Base-by-base conservation (phyloP, 352 stramenopile species). In the Phytophthora niederhauseri region DNA sequence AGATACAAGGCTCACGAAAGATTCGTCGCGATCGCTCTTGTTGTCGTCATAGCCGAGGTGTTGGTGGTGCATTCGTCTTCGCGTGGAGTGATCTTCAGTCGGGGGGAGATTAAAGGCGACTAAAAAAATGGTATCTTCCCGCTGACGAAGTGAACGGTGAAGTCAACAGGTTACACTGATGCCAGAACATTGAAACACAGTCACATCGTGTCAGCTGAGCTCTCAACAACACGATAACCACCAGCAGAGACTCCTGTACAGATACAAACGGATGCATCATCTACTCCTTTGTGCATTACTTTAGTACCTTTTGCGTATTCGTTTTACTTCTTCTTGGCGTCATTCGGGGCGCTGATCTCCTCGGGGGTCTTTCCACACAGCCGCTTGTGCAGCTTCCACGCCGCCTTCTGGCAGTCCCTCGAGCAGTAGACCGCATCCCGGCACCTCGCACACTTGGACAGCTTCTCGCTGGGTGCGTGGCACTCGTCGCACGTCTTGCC, bases 321-420 rank as follows among this genome's bases (percentile, higher is more conserved):
- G 1, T 34, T 34, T 51, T 63, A 65, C 48, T 66, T 66, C 9
- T 53, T 59, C 28, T 3, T 34, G 30, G 30, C 60, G 31, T 77
- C 64, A 51, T 72, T 70, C 20, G 50, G 55, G 26, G 62, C 67
- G 12, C 50, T 78, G 43, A 88, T 89, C 64, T 92, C 66, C 41
- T 87, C 81, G 6, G 62, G 54, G 0, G 77, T 76, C 63, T 91
- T 90, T 22, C 76, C 78, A 51, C 86, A 96, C 22, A 93, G 50
- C 30, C 69, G 83, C 66, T 96, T 96, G 67, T 94, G 88, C 14
- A 93, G 55, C 64, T 80, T 90, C 88, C 88, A 96, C 4, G 84
- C 88, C 0, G 65, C 67, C 65, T 90, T 90, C 66, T 96, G 88
- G 66, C 88, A 96, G 8, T 87, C 82, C n/a, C 85, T 79, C 4